Percentiles rank a stretch among this genome's conserved stretches.
Conservation (phyloP, 2,329 filamentous ascomycete species). For the Apiospora arundinis region DNA sequence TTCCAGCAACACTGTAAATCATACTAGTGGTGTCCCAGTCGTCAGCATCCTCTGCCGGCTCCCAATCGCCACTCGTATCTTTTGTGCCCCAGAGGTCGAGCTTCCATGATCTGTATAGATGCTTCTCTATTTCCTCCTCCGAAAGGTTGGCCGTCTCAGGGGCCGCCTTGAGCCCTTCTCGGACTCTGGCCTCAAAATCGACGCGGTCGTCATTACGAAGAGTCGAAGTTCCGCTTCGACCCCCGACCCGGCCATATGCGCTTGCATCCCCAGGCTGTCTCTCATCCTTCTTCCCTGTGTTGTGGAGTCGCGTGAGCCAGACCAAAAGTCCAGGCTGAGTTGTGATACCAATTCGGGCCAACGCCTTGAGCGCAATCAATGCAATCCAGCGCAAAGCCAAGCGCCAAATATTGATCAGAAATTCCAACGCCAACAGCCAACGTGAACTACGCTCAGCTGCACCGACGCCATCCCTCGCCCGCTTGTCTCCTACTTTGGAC, state of each 20-base stretch:
- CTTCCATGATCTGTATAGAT: slow-evolving; percentile 85
- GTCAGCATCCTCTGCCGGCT: slow-evolving; percentile 58
- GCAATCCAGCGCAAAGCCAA: slow-evolving; percentile 66
- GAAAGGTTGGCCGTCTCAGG: slow-evolving; percentile 48
- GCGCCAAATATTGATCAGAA: slow-evolving; percentile 75
- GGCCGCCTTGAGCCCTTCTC: slow-evolving; percentile 60
- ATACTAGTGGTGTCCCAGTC: slow-evolving; percentile 82
- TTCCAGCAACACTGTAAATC: slow-evolving; percentile 53
- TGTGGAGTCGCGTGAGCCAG: slow-evolving; percentile 54
- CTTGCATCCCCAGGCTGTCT: slow-evolving; percentile 28
- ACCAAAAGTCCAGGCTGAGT: slow-evolving; percentile 68
- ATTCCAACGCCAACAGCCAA: slow-evolving; percentile 78
- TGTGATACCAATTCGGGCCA: slow-evolving; percentile 66
- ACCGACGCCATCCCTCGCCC: slow-evolving; percentile 71
- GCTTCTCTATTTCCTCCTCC: slow-evolving; percentile 73
- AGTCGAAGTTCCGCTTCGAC: slow-evolving; percentile 48
- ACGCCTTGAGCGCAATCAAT: slow-evolving; percentile 56
- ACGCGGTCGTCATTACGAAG: slow-evolving; percentile 68
- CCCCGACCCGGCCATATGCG: slow-evolving; percentile 31
- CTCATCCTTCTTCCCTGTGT: slow-evolving; percentile 39
- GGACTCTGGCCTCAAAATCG: slow-evolving; percentile 83
- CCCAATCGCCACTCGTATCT: slow-evolving; percentile 82
- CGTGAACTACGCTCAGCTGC: slow-evolving; percentile 79
- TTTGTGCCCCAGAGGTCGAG: slow-evolving; percentile 82
- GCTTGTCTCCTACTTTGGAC: slow-evolving; percentile 51